Conservation (phyloP, 2,329 filamentous ascomycete genomes). For the Fusarium guadeloupense region DNA sequence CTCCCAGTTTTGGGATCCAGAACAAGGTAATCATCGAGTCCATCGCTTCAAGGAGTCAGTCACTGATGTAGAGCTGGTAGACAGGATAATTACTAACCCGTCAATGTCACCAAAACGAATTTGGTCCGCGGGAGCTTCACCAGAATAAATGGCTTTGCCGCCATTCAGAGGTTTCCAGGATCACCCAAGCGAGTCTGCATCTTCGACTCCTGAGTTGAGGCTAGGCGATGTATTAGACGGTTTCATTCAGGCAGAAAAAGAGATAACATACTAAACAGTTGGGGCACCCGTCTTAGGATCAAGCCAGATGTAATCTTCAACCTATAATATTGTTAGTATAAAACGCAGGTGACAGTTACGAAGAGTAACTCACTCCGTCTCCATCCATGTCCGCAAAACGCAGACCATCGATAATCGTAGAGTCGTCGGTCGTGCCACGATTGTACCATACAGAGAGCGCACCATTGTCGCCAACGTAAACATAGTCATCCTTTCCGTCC, state of each 20-base stretch:
- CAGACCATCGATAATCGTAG: constrained; percentile 2
- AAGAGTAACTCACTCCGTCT: background rate
- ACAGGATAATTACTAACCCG: background rate
- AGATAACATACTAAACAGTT: constrained; percentile 2
- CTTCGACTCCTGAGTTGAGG: background rate
- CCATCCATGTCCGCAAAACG: constrained; percentile 24
- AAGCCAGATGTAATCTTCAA: constrained; percentile 18
- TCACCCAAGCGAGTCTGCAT: constrained; percentile 14
- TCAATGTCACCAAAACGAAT: constrained; percentile 8
- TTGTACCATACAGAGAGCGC: constrained; percentile 39
- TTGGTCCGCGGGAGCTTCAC: constrained; percentile 1
- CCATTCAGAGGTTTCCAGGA: constrained; percentile 7
- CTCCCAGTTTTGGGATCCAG: background rate
- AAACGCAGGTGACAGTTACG: background rate
- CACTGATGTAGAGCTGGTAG: background rate
- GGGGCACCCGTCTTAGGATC: constrained; percentile 4
- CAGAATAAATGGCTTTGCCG: constrained; percentile 5
- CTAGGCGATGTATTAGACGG: no score
- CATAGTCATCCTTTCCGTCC: constrained; percentile 29
- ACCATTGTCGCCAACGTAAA: constrained; percentile 24
- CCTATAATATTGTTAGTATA: no score
- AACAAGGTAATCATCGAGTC: background rate
- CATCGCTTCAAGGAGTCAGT: no score
- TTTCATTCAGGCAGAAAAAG: no score
- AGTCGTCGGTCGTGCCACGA: background rate